A percentile compares a stretch with the other conserved stretches of the same genome.
Conservation (phyloP, 768 basidiomycete species). For the Trametes elegans region DNA sequence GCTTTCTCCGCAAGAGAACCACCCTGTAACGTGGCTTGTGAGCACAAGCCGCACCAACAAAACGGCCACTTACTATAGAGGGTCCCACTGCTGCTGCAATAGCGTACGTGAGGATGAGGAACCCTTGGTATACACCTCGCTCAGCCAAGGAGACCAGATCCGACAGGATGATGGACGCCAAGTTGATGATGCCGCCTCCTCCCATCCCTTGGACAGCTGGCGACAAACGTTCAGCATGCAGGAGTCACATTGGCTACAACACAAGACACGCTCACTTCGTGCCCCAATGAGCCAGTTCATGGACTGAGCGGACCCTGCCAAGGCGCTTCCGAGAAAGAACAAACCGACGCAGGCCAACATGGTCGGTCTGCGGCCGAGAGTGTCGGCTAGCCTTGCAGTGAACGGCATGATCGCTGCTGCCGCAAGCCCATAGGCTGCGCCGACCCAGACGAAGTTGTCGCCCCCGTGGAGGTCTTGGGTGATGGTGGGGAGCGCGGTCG, state of each 20-base stretch:
- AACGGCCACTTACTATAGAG: not conserved
- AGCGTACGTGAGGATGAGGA: not conserved
- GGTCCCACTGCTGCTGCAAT: not conserved
- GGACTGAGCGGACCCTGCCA: constrained; percentile 37
- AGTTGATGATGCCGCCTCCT: constrained; percentile 19
- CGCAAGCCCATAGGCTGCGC: constrained; percentile 33
- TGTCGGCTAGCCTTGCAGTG: constrained; percentile 30
- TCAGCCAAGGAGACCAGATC: constrained; percentile 28
- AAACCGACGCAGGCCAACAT: constrained; percentile 29
- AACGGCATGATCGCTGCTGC: constrained; percentile 35
- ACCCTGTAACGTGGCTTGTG: constrained; percentile 12
- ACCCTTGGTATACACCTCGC: constrained; percentile 32
- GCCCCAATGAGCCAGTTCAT: constrained; percentile 43
- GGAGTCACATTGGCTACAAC: too few relatives aligned
- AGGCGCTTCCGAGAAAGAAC: constrained; percentile 40
- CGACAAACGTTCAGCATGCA: not conserved
- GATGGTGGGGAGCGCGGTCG: constrained; percentile 23
- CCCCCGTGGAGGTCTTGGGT: constrained; percentile 18
- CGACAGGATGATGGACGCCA: constrained; percentile 24
- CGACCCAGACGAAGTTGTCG: constrained; percentile 27
- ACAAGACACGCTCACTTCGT: constrained; percentile 16
- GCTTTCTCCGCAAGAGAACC: constrained; percentile 22
- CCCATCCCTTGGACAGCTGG: constrained; percentile 27
- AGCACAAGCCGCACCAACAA: not conserved
- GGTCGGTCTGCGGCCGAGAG: constrained; percentile 35